These are phyloP conservation scores for Leccinum incarnatum DNA, from an alignment of 768 basidiomycete genomes.

Conservation along the genomic window DNA sequence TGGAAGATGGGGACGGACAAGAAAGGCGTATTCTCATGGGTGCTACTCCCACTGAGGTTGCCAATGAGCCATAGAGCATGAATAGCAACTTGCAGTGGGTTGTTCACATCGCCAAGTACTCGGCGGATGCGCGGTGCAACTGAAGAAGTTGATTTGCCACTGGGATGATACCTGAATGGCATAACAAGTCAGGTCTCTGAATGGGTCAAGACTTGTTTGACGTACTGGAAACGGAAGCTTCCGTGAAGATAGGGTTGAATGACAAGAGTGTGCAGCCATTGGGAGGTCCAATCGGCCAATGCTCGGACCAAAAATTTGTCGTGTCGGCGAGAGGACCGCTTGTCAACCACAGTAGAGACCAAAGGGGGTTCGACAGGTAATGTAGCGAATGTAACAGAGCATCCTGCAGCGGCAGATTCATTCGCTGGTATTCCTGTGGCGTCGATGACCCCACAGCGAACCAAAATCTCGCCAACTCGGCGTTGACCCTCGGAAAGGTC, in stretches of 20 bases:
- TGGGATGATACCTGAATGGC: conserved; percentile 14
- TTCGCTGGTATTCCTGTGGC: conserved; percentile 1
- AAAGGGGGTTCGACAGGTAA: not conserved
- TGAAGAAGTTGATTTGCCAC: conserved; percentile 6
- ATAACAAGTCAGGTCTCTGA: not conserved
- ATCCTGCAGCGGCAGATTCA: not conserved
- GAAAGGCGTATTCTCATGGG: conserved; percentile 21
- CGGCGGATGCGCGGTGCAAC: conserved; percentile 20
- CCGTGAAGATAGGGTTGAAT: conserved; percentile 20
- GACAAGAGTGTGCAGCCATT: conserved; percentile 26
- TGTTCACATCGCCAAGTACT: conserved; percentile 20
- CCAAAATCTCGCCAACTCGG: conserved; percentile 19
- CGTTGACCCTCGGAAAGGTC: conserved; percentile 18
- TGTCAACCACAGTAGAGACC: not conserved
- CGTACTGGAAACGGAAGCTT: conserved; percentile 22
- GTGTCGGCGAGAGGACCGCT: not conserved
- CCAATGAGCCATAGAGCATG: conserved; percentile 35
- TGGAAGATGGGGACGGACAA: conserved; percentile 29
- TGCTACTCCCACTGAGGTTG: conserved; percentile 20
- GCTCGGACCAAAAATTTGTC: conserved; percentile 7
- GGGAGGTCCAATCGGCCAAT: conserved; percentile 25
- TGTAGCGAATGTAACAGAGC: not conserved
- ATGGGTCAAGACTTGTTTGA: not conserved
- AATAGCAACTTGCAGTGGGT: conserved; percentile 28
- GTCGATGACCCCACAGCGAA: conserved; percentile 19